Percentiles rank a stretch among this genome's conserved stretches.
phyloP scores from a whole-genome alignment of 352 stramenopile species.

The Chrysophaeum taylorii region DNA sequence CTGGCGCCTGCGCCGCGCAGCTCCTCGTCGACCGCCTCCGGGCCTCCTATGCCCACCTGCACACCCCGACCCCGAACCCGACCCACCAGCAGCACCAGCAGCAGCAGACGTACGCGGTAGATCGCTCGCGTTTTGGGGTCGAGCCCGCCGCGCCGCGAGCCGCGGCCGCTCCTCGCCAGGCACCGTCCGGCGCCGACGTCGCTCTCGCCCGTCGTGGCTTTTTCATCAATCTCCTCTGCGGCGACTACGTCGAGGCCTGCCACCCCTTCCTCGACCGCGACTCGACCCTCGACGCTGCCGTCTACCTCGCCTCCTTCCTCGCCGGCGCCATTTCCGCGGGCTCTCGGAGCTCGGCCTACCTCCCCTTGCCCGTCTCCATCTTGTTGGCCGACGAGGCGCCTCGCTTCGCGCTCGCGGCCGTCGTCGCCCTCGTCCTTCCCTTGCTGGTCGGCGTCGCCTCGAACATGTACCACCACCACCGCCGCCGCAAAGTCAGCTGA shows the following conservation, averaged over 20 bases:
- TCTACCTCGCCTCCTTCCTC: neutral
- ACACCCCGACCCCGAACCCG: too few species aligned
- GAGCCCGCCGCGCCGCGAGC: too few species aligned
- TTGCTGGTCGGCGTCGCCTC: neutral
- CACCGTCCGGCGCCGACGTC: neutral
- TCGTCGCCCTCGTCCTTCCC: neutral
- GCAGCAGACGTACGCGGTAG: too few species aligned
- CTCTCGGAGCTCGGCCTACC: neutral
- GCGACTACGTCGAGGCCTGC: slow-evolving; percentile 14
- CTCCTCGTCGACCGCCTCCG: neutral
- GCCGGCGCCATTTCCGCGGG: neutral
- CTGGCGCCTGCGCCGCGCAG: slow-evolving; percentile 9
- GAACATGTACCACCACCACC: too few species aligned
- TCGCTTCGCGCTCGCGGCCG: neutral
- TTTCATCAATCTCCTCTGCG: neutral
- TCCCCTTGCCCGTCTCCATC: neutral
- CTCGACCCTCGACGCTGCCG: neutral
- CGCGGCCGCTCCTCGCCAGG: too few species aligned
- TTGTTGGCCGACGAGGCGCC: neutral
- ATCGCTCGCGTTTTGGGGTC: too few species aligned
- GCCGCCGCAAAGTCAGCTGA: too few species aligned
- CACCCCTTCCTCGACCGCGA: slow-evolving; percentile 7
- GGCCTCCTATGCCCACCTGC: too few species aligned
- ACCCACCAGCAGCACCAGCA: too few species aligned
- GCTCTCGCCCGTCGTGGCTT: neutral